Evolutionary conservation across 164 flowering plant species (phyloP), one percentile per base, ranked within the genome.

Genomic region (Chloranthus sessilifolius): DNA sequence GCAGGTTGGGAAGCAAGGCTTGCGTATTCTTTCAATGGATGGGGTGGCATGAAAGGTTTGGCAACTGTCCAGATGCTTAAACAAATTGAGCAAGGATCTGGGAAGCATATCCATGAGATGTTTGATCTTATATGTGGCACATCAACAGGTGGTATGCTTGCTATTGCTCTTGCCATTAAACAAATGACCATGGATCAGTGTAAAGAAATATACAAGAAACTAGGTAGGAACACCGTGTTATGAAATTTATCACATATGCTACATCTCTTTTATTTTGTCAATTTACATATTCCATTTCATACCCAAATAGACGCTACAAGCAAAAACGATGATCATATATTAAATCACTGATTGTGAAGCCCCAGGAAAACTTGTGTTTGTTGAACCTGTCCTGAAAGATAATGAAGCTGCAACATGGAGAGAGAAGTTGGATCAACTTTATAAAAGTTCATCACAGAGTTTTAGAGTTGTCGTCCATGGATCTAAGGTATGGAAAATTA

Each of bases 1-100:
- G 61, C 88, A 49, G 35, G 80, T 87, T 41, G 75, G 87, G 30
- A 94, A 82, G 77, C 89, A 80, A 77, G 99, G 99, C 16, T 61
- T 94, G 60, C 88, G 99, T 44, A 89, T 94, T 58, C 88, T 94
- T 27, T 39, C 97, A 52, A 89, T 94, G 99, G 99, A 94, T 75
- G 99, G 99, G 97, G 99, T 69, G 97, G 99, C 45, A 94, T 94
- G 99, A 94, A 89, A 71, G 99, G 99, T 59, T 68, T 94, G 34
- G 95, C 96, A 55, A 89, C 99, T 53, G 97, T 94, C 24, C 84
- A 74, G 62, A 85, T 94, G 41, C 92, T 94, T 52, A 89, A 85
- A 62, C 85, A 83, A 66, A 86, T 94, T 50, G 97, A 89, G 59
- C 79, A 80, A 58, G 82, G 96, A 36, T 80, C 96, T 38, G 99